Evolutionary conservation across 495 filamentous ascomycete species (phyloP).

Genomic region (Xylaria telfairii): DNA sequence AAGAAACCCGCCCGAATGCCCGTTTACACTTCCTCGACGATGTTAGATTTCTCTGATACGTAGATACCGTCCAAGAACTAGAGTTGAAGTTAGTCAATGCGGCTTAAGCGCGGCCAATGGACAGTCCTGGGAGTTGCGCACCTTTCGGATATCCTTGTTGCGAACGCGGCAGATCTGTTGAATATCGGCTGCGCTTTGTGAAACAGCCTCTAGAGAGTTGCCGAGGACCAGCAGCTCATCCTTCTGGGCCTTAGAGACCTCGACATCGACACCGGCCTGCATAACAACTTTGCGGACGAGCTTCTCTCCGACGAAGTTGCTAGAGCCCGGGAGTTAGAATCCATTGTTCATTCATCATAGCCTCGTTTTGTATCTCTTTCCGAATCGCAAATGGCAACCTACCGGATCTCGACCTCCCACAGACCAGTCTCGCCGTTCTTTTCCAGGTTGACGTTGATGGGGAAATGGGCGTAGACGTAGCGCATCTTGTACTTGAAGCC

Average conservation of each 20-base stretch:
- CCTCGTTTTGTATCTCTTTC: neutral
- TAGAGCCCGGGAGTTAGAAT: conserved; percentile 43
- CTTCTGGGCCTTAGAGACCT: conserved; percentile 89
- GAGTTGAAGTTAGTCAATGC: neutral
- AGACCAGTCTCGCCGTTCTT: conserved; percentile 91
- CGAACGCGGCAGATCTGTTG: conserved; percentile 98
- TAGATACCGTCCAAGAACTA: conserved; percentile 99
- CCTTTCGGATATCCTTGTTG: conserved; percentile 99
- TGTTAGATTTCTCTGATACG: conserved; percentile 96
- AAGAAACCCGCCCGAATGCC: conserved; percentile 41
- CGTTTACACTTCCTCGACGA: conserved; percentile 68
- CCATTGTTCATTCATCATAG: conserved; percentile 3
- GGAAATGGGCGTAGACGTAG: conserved; percentile 99
- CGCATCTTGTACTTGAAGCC: conserved; percentile 99
- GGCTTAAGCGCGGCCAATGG: neutral
- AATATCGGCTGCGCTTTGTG: conserved; percentile 97
- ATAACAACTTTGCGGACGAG: conserved; percentile 90
- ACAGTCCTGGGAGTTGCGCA: conserved; percentile 38
- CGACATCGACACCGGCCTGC: conserved; percentile 87
- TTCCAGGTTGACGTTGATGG: conserved; percentile 99
- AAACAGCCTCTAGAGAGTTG: conserved; percentile 95
- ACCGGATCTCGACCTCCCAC: conserved; percentile 96
- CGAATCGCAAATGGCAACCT: conserved; percentile 44
- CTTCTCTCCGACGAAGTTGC: conserved; percentile 99
- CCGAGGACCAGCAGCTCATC: conserved; percentile 92